Base-by-base conservation (phyloP, 176 grass and related monocot species). In the Tuctoria greenei region DNA sequence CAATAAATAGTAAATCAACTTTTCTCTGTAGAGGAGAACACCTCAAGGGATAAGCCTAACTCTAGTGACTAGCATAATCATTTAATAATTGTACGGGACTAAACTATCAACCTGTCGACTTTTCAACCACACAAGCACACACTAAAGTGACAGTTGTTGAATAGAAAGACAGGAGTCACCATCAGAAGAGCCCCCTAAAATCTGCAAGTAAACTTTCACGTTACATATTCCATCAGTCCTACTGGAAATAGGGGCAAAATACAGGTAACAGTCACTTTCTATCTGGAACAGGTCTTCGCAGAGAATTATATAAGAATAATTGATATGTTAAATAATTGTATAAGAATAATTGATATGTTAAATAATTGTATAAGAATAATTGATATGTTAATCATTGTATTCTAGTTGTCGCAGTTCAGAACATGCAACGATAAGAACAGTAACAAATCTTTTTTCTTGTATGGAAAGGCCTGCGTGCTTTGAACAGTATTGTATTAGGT, bases 221-320 rank as follows among this genome's bases (percentile, higher is more conserved):
- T 62, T 69, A 35, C 55, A 44, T 21, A 72, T 58, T 82, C 73
- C 67, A 42, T 28, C 31, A 42, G 24, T 46, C 59, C 13, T 36
- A 75, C 25, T 63, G 4, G 58, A 76, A 75, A 62, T 69, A 68
- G 49, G 60, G 55, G 75, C 10, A 14, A 20, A 44, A 42, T 72
- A 40, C 17, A 66, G 47, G 72, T 78, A 82, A 18, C 47, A 23
- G 49, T 66, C 68, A 41, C 73, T 87, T 71, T 71, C 67, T 76
- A 61, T 63, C 41, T 52, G 43, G 28, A 77, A 70, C 38, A 68
- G 8, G 35, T 39, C 21, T 69, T 70, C 7, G 7, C 8, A 6
- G 64, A 69, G 8, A 61, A n/a, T 64, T 52, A 36, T 44, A 37
- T 59, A 43, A 16, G 16, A 47, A 71, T 74, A 28, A 58, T 62